These are phyloP conservation scores for Rhodotorula kratochvilovae DNA, from an alignment of 768 basidiomycete genomes.

Conservation along the genomic window DNA sequence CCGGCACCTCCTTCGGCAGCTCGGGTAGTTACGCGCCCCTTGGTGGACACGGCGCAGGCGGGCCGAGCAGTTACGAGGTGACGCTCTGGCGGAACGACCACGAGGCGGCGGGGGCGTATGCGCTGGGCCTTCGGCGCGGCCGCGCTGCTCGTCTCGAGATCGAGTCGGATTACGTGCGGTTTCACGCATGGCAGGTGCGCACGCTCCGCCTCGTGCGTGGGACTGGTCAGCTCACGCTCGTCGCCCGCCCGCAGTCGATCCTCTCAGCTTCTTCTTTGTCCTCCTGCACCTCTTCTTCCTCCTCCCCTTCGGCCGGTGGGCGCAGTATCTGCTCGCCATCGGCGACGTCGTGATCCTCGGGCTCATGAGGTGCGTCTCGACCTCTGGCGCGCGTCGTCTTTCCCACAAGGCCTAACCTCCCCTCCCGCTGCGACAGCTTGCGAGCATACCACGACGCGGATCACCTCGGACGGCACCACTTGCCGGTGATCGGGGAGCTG, in stretches of 20 bases:
- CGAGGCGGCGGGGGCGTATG: slow-evolving; percentile 4
- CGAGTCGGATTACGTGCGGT: slow-evolving; percentile 34
- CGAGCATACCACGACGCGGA: slow-evolving; percentile 37
- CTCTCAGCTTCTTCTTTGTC: slow-evolving; percentile 29
- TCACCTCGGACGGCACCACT: slow-evolving; percentile 26
- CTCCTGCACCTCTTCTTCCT: slow-evolving; percentile 37
- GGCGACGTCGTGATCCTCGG: slow-evolving; percentile 27
- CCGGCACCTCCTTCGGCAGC: slow-evolving; percentile 12
- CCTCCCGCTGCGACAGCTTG: slow-evolving; percentile 1
- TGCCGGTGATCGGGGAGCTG: slow-evolving; percentile 37
- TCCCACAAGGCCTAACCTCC: neutral
- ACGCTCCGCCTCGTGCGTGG: too few relatives aligned
- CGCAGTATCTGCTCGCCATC: slow-evolving; percentile 28
- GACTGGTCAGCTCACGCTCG: neutral
- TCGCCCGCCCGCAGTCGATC: slow-evolving; percentile 24
- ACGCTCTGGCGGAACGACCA: slow-evolving; percentile 10
- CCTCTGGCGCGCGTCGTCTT: neutral
- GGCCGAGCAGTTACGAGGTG: slow-evolving; percentile 9
- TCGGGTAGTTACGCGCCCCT: neutral
- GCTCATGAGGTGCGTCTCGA: slow-evolving; percentile 10
- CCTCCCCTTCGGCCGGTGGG: slow-evolving; percentile 22
- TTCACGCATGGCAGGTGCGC: slow-evolving; percentile 28
- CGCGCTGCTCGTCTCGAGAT: slow-evolving; percentile 22
- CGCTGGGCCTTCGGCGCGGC: slow-evolving; percentile 29
- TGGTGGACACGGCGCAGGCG: neutral